Evolutionary conservation across 139 green algal species (phyloP).

Genomic region (Chlamydomonas sphaeroides): DNA sequence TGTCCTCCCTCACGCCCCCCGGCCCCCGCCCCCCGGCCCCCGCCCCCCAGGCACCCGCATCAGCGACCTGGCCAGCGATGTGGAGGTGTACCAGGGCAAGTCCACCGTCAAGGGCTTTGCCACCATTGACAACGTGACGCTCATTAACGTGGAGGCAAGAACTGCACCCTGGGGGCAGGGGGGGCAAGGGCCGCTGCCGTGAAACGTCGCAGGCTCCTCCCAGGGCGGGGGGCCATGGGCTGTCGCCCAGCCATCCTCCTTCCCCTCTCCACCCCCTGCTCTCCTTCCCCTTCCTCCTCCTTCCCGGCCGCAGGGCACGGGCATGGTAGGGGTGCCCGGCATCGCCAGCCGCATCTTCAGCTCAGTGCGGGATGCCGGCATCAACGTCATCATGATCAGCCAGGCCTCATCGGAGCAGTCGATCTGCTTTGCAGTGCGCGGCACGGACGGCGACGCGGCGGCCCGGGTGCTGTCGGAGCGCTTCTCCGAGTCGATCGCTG

Average conservation of each 20-base stretch:
- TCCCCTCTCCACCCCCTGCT: neutral
- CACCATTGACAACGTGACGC: constrained; percentile 93
- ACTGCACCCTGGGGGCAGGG: too few species aligned
- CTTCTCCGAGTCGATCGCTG: constrained; percentile 78
- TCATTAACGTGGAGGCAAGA: constrained; percentile 97
- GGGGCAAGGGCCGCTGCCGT: too few species aligned
- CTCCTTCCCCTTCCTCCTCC: neutral
- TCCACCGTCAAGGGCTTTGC: constrained; percentile 94
- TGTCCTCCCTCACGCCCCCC: neutral
- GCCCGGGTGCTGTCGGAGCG: constrained; percentile 53
- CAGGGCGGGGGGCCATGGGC: too few species aligned
- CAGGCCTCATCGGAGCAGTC: constrained; percentile 95
- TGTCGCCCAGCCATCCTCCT: neutral
- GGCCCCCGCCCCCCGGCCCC: neutral
- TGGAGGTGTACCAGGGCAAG: constrained; percentile 46
- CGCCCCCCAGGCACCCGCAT: constrained; percentile 55
- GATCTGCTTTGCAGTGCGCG: constrained; percentile 96
- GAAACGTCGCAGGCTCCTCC: too few species aligned
- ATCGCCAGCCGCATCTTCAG: constrained; percentile 91
- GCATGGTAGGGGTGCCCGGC: constrained; percentile 97
- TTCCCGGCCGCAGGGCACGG: constrained; percentile 79
- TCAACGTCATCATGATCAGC: constrained; percentile 99
- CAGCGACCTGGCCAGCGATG: constrained; percentile 44
- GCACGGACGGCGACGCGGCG: constrained; percentile 48
- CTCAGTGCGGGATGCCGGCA: constrained; percentile 83